Base-by-base conservation (phyloP, 371 early-diverging fungal species). In the Syncephalastrum racemosum region DNA sequence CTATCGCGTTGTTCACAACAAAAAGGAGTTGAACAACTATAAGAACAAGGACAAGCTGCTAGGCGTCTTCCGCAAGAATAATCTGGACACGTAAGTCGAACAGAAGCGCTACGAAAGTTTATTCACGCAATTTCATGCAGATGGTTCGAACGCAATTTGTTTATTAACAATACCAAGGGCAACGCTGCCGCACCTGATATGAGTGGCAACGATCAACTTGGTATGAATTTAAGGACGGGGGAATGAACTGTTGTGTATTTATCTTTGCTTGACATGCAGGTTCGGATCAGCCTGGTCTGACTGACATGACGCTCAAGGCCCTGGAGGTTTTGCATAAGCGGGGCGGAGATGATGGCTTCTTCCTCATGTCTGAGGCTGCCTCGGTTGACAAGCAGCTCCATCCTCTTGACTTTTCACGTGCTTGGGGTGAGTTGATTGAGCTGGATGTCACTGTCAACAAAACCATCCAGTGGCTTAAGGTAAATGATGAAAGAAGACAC, bases 301-400 rank as follows among this genome's bases (percentile, higher is more conserved):
- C 80, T 43, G 80, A 84, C 39, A 90, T 90, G 90, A 85, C 84
- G n/a, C 22, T 83, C 64, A 80, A 80, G 71, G 86, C 87, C 40
- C 68, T 83, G 43, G 80, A 81, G 25, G 74, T 79, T 16, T 63
- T 86, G 53, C 74, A 84, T 62, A 78, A 78, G 69, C 82, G 85
- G 60, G 78, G 82, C 65, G 85, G 84, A 64, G 69, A 80, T 16
- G 81, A 83, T 62, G 88, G 88, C 59, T 89, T 80, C 73, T 90
- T 86, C 75, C 65, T 88, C 63, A 84, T 90, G 88, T 80, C 83
- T 50, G 90, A 90, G 71, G 90, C 86, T 51, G 90, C 88, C 46
- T 82, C 85, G 25, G 77, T 88, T 53, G 90, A 90, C 72, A 88
- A 88, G 70, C 65, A 75, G 70, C 79, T 88, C 70, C 88, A 90